Base-by-base conservation (phyloP, 169 alveolate species). In the Cryptosporidium bovis region DNA sequence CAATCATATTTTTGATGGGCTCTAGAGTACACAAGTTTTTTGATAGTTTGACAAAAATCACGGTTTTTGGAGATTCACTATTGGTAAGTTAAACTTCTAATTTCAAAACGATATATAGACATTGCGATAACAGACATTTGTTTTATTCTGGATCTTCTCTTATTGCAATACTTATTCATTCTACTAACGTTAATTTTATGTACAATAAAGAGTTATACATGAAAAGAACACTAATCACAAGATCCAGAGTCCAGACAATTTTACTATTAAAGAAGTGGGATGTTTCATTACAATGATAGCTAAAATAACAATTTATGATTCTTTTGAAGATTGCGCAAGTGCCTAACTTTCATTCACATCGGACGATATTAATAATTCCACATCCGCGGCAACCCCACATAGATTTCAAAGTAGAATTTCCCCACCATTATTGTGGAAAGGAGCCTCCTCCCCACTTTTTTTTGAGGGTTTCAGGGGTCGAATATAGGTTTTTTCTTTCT, bases 361-460 rank as follows among this genome's bases (percentile, higher is more conserved):
- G 4, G 12, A 53, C 2, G 5, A n/a, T 53, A 53, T 5, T 53
- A 53, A 53, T n/a, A 53, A 60, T 10, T 44, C 51, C 31, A 15
- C 48, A 40, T 2, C 44, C 67, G 83, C 83, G 83, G 83, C 36
- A 55, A 53, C 83, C 83, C 83, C 83, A 69, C 83, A 69, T 34
- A 16, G 1, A 0, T 40, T 40, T 40, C 1, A 8, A 40, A 40
- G 51, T 7, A 4, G 36, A 27, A 8, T 5, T 53, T 53, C 83
- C 83, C 83, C 83, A 69, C 83, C 31, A 34, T 33, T 50, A 51
- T n/a, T 29, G 53, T 69, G 66, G 53, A 53, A 53, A 69, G 8
- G 67, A 64, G 31, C 67, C 67, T 29, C 44, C 36, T 33, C 83
- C 68, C 83, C 83, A 69, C 83, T 55, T 15, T 68, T 40, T 40